A percentile compares a stretch with the other conserved stretches of the same genome.
Evolutionary conservation across 2,329 filamentous ascomycete species (phyloP).

Genomic region (Teratosphaeria viscida): DNA sequence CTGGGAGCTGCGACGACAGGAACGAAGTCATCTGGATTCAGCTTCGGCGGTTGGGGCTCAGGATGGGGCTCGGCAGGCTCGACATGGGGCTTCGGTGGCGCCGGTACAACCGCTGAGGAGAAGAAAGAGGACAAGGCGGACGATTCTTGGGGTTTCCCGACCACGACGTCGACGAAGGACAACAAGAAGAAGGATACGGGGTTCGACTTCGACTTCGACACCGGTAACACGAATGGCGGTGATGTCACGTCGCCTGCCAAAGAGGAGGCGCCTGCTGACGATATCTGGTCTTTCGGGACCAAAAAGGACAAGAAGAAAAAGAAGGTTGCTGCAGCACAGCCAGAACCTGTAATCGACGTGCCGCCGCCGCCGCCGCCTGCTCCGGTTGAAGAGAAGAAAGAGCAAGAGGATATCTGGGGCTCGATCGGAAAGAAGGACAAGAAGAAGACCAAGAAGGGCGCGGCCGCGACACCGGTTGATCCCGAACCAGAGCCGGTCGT

Average conservation of each 20-base stretch:
- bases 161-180: conserved; percentile 11
- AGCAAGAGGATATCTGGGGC: conserved; percentile 24
- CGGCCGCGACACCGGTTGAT: conserved; percentile 11
- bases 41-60: conserved; percentile 24
- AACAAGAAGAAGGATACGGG: conserved; percentile 25
- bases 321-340: conserved; percentile 13
- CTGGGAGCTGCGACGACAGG: conserved; percentile 11
- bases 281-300: conserved; percentile 15
- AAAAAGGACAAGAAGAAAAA: conserved; percentile 28
- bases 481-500: conserved; percentile 25
- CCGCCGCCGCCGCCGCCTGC: conserved; percentile 16
- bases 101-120: conserved; percentile 13
- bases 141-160: conserved; percentile 25
- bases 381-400: conserved; percentile 16
- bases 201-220: conserved; percentile 23
- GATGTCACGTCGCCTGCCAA: conserved; percentile 1
- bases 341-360: conserved; percentile 15
- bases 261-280: conserved; percentile 10
- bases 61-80: conserved; percentile 21
- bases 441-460: conserved; percentile 32
- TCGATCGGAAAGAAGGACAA: conserved; percentile 32
- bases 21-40: conserved; percentile 23
- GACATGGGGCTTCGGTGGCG: conserved; percentile 26
- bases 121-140: conserved; percentile 12
- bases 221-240: conserved; percentile 6